Base-by-base conservation (phyloP, 2,329 filamentous ascomycete species). In the Pseudocercospora pini-densiflorae region DNA sequence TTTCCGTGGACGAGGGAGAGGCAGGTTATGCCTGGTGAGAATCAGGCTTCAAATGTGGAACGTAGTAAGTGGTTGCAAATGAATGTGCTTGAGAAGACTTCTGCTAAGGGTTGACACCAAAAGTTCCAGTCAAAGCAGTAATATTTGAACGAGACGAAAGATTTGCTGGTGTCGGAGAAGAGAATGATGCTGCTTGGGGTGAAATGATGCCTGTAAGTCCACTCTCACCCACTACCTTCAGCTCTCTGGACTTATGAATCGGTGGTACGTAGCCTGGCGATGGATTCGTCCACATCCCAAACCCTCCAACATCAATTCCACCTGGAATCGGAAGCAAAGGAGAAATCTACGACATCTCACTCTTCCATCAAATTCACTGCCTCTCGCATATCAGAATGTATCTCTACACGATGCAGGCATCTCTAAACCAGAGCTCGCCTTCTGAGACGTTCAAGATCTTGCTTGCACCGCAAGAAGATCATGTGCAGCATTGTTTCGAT, bases 331-430 rank as follows among this genome's bases (percentile, higher is more conserved):
- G 68, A 8, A 73, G 73, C 64, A 68, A 73, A 43, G 40, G 40
- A 43, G 40, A 43, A 47, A 70, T 78, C 62, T 79, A 77, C 71
- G 74, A 75, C 53, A 73, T 75, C 51, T 73, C 75, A n/a, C 59
- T 79, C 55, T 79, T 76, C 70, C 77, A 79, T 63, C 75, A 78
- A 59, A 65, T 79, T 43, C 77, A 79, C 64, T 79, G 77, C 59
- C 72, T 79, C 1, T 59, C 64, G 16, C 72, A 76, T 51, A 72
- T 79, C 33, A 72, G 77, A 3, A 74, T 68, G 10, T 93, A 92
- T 73, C 95, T 86, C 77, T 95, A 97, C 14, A 99, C 94, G 54
- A 98, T 92, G 73, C 99, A 98, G 0, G 94, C 94, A 78, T 98
- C 95, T 6, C 19, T 64, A 10, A 68, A 71, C 9, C 64, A 62